Base-by-base conservation (phyloP, 1,284 basidiomycete species). In the Trametes pubescens region DNA sequence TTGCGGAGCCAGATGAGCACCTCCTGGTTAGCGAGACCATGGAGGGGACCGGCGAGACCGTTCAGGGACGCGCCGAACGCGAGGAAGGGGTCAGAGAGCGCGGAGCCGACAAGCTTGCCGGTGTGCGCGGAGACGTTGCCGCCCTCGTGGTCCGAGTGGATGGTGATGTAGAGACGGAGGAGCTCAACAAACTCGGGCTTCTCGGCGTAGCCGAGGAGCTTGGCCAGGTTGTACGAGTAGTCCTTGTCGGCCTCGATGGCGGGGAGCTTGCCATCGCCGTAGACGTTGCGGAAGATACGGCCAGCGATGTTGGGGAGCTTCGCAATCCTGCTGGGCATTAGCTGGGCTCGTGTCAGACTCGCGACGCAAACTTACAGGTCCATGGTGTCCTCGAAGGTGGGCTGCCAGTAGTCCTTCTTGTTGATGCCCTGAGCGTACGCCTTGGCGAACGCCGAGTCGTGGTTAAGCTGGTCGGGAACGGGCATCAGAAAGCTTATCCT, bases 51-150 rank as follows among this genome's bases (percentile, higher is more conserved):
- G 66, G 97, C 97, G 59, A 99, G 91, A 85, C 97, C 97, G 75
- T 97, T 96, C 61, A 99, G 85, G 47, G 96, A 93, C 59, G 97
- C 97, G 63, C 87, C 89, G 79, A 95, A 99, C 14, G 97, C 88
- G 52, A 99, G 88, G 95, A 97, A 99, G 70, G 97, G 97, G 80
- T 99, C 97, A 7, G 96, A 97, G 65, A 99, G 91, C 61, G 97
- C 97, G 64, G 96, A 98, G 65, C 96, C 97, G 76, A 99, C 97
- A 56, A 99, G 86, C 84, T 99, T 95, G 70, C 94, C 94, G 60
- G 94, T 93, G 83, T 96, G 94, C n/a, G 94, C 94, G 62, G 97
- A 99, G 68, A 99, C 97, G 76, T 99, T 99, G 59, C 97, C 97
- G 78, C 97, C 97, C 81, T 99, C 96, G 82, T 99, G 96, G 79